Percentiles rank a stretch among this genome's conserved stretches.
These are phyloP conservation scores for Orbilia ellipsospora DNA, from an alignment of 2,329 filamentous ascomycete species.

Conservation along the genomic window DNA sequence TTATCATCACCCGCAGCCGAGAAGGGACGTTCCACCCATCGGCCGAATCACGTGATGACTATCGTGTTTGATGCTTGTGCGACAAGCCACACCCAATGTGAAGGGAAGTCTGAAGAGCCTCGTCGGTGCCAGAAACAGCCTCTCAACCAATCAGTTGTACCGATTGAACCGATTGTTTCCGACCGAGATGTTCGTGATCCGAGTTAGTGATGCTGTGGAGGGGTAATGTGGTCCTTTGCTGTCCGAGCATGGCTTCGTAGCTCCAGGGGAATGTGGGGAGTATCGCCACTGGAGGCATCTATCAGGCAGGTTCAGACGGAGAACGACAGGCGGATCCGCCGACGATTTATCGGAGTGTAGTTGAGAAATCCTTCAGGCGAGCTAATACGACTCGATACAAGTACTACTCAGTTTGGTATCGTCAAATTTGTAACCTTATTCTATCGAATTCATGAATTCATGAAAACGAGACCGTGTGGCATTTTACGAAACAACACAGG, in stretches of 20 bases:
- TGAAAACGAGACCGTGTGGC: no score
- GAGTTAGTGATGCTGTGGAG: background rate
- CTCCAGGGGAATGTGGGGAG: constrained; percentile 11
- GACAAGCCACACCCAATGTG: constrained; percentile 16
- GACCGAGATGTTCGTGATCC: background rate
- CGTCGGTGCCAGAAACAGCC: no score
- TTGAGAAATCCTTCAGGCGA: background rate
- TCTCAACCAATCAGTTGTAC: background rate
- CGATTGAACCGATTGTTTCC: background rate
- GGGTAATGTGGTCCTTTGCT: background rate
- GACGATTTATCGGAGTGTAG: background rate
- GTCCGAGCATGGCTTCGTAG: background rate
- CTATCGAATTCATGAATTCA: no score
- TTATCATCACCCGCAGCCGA: constrained; percentile 53
- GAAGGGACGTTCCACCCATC: constrained; percentile 54
- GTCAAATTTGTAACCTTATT: background rate
- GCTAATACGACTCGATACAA: background rate
- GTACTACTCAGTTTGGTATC: constrained; percentile 1
- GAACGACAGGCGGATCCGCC: constrained; percentile 13
- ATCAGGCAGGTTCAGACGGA: constrained; percentile 12
- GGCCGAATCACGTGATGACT: constrained; percentile 15
- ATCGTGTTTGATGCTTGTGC: constrained; percentile 27
- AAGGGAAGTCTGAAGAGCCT: background rate
- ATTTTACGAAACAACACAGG: no score
- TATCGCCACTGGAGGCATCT: background rate